phyloP scores from a whole-genome alignment of 2,329 filamentous ascomycete genomes.

The Coniochaeta ligniaria region DNA sequence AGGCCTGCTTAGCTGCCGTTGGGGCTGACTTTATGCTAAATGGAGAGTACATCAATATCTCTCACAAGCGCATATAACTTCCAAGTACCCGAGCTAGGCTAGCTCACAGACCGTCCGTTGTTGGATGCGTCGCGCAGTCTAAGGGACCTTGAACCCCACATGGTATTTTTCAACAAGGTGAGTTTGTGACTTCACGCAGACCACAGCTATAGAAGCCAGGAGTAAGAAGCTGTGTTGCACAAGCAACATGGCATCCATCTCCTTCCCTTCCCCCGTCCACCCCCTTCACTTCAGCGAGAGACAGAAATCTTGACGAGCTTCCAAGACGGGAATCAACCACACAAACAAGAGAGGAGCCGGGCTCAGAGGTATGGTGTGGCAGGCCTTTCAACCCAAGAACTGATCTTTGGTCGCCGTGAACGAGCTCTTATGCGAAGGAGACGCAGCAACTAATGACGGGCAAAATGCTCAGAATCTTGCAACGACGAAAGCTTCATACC shows the following conservation, averaged over 20 bases:
- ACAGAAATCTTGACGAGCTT: not conserved
- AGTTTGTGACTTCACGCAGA: not conserved
- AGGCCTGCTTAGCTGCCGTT: not conserved
- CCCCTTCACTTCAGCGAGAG: not conserved
- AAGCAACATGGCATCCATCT: not conserved
- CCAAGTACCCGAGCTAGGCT: not conserved
- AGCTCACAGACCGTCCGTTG: not conserved
- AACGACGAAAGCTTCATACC: no score
- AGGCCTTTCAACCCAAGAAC: not conserved
- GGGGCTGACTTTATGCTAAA: constrained; percentile 2
- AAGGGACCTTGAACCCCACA: not conserved
- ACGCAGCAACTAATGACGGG: no score
- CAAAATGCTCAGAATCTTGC: no score
- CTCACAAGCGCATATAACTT: not conserved
- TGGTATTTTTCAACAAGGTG: not conserved
- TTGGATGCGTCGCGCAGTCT: not conserved
- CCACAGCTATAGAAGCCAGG: not conserved
- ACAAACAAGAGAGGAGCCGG: not conserved
- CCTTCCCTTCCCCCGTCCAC: not conserved
- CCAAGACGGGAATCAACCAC: not conserved
- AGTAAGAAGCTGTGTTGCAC: not conserved
- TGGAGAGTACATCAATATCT: not conserved
- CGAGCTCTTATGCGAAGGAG: no score
- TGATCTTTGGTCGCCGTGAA: no score
- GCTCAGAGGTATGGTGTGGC: not conserved